phyloP scores from a whole-genome alignment of 129 eudicot genomes.

The Solidago caesia region DNA sequence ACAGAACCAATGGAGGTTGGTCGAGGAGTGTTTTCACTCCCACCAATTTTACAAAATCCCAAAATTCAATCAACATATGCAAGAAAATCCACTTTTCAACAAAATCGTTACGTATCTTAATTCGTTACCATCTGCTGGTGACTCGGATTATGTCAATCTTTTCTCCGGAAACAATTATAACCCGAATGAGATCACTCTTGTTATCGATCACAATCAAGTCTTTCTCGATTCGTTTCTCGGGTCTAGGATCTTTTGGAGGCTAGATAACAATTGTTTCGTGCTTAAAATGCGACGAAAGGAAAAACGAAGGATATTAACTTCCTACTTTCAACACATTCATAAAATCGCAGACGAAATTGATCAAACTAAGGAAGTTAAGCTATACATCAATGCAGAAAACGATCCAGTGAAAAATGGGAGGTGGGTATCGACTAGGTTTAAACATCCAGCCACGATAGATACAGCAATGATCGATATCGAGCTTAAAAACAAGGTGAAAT shows the following conservation, averaged over 20 bases:
- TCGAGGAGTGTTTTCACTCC: constrained; percentile 56
- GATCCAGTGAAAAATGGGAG: constrained; percentile 50
- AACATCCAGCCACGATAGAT: constrained; percentile 94
- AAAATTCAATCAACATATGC: constrained; percentile 73
- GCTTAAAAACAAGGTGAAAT: constrained; percentile 63
- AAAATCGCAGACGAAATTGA: constrained; percentile 64
- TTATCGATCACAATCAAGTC: constrained; percentile 51
- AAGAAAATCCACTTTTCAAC: constrained; percentile 65
- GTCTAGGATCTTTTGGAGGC: constrained; percentile 61
- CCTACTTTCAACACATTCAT: constrained; percentile 79
- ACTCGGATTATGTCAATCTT: constrained; percentile 66
- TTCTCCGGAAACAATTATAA: constrained; percentile 52
- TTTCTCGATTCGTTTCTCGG: constrained; percentile 63
- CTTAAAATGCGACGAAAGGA: constrained; percentile 66
- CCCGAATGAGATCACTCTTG: constrained; percentile 53
- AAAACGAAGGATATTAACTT: constrained; percentile 59
- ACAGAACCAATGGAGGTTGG: constrained; percentile 43
- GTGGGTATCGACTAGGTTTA: constrained; percentile 71
- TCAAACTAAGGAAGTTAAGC: constrained; percentile 51
- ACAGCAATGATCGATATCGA: constrained; percentile 71
- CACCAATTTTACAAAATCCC: constrained; percentile 81
- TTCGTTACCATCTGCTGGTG: constrained; percentile 60
- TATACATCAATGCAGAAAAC: constrained; percentile 54
- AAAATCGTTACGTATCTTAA: constrained; percentile 56
- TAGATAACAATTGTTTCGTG: constrained; percentile 44